phyloP scores from a whole-genome alignment of 352 stramenopile genomes.

The Phytopythium vexans region DNA sequence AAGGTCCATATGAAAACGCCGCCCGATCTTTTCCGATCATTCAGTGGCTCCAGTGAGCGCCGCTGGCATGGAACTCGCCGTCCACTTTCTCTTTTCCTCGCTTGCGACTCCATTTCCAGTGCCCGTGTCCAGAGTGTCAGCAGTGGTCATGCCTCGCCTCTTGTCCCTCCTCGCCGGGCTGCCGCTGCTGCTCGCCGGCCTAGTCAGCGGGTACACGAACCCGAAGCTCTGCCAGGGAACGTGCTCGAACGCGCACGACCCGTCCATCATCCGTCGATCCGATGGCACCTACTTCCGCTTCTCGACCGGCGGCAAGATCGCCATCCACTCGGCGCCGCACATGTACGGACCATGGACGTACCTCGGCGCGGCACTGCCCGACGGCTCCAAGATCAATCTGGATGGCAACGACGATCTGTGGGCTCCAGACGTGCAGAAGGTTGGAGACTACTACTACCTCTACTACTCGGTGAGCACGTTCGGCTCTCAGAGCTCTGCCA shows the following conservation, averaged over 20 bases:
- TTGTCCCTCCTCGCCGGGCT: constrained; percentile 7
- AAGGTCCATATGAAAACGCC: too few species aligned
- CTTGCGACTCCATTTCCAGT: too few species aligned
- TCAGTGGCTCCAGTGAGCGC: too few species aligned
- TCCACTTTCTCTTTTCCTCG: too few species aligned
- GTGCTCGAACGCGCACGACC: constrained; percentile 44
- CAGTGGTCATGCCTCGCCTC: neutral
- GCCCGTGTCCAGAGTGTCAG: too few species aligned
- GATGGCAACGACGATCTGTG: constrained; percentile 43
- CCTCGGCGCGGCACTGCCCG: constrained; percentile 32
- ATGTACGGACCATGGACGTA: constrained; percentile 45
- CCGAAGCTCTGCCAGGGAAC: constrained; percentile 18
- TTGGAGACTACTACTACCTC: constrained; percentile 50
- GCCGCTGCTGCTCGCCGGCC: constrained; percentile 9
- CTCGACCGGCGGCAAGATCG: constrained; percentile 48
- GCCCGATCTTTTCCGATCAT: too few species aligned
- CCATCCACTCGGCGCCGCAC: constrained; percentile 37
- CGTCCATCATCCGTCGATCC: constrained; percentile 40
- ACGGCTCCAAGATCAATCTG: constrained; percentile 40
- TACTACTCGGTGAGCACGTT: constrained; percentile 60
- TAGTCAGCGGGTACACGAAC: constrained; percentile 17
- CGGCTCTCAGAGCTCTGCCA: constrained; percentile 37
- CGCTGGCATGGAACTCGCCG: too few species aligned
- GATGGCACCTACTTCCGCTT: constrained; percentile 60
- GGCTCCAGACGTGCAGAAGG: constrained; percentile 41